Conservation (phyloP, 306 rosid species). For the Ziziphus jujuba region DNA sequence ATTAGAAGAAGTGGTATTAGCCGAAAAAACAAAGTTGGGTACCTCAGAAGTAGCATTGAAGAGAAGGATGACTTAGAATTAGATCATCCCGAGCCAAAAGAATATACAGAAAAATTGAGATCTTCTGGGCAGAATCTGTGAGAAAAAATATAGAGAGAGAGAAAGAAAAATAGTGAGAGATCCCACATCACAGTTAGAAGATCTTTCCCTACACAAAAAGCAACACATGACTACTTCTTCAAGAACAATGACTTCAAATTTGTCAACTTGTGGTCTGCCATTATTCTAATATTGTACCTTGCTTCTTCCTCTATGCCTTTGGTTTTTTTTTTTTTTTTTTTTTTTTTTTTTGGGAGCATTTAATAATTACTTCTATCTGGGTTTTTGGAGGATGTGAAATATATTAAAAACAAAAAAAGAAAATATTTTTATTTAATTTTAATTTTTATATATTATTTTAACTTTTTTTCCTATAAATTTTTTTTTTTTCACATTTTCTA, state of each 20-base stretch:
- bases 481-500: conserved; percentile 29
- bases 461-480: background rate
- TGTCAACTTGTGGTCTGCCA: conserved; percentile 49
- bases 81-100: conserved; percentile 24
- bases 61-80: conserved; percentile 11
- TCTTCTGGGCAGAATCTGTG: conserved; percentile 41
- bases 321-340: background rate
- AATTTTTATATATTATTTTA: background rate
- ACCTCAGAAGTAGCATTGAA: conserved; percentile 27
- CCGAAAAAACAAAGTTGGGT: conserved; percentile 22
- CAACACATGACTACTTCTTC: conserved; percentile 24
- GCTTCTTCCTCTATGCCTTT: conserved; percentile 29
- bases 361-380: background rate
- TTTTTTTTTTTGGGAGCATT: background rate
- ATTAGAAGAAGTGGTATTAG: conserved; percentile 10
- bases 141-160: too few relatives aligned
- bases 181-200: conserved; percentile 38
- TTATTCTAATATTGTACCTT: conserved; percentile 29
- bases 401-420: conserved; percentile 5
- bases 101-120: conserved; percentile 31
- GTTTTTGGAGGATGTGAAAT: conserved; percentile 30
- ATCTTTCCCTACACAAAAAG: conserved; percentile 25
- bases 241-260: conserved; percentile 34
- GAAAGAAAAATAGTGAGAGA: conserved; percentile 26
- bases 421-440: background rate